These are phyloP conservation scores for Aspergillus costaricaensis DNA, from an alignment of 2,329 filamentous ascomycete species.

Conservation along the genomic window DNA sequence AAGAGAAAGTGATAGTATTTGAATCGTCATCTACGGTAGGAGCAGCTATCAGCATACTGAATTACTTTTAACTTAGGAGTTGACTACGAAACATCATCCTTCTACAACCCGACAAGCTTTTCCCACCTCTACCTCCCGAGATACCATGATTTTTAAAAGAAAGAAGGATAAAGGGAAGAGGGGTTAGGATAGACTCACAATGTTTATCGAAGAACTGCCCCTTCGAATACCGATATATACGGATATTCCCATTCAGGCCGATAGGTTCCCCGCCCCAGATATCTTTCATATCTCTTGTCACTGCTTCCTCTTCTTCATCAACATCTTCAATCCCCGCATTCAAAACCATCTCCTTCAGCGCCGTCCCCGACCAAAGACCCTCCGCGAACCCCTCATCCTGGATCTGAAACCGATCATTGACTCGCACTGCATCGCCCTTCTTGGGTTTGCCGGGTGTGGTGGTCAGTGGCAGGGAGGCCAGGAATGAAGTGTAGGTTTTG, in stretches of 20 bases:
- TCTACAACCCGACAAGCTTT: background rate
- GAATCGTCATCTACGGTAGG: conserved; percentile 74
- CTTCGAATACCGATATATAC: conserved; percentile 81
- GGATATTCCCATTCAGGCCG: conserved; percentile 85
- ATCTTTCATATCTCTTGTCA: conserved; percentile 12
- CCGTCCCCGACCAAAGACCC: conserved; percentile 74
- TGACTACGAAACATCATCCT: background rate
- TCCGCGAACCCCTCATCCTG: conserved; percentile 74
- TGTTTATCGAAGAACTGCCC: conserved; percentile 93
- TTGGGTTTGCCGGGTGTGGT: conserved; percentile 80
- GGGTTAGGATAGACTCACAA: conserved; percentile 60
- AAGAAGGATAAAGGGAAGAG: background rate
- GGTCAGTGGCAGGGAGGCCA: conserved; percentile 68
- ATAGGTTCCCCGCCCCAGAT: conserved; percentile 77
- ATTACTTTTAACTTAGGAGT: conserved; percentile 2
- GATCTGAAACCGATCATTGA: conserved; percentile 88
- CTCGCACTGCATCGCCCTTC: conserved; percentile 75
- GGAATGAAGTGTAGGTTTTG: conserved; percentile 73
- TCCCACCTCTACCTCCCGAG: background rate
- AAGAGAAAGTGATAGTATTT: conserved; percentile 67
- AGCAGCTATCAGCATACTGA: background rate
- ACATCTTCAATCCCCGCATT: conserved; percentile 2
- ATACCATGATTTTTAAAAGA: conserved; percentile 16
- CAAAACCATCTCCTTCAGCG: conserved; percentile 62
- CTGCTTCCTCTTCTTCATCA: conserved; percentile 19